Conservation (phyloP, 345 rosid genomes). For the Durio zibethinus region DNA sequence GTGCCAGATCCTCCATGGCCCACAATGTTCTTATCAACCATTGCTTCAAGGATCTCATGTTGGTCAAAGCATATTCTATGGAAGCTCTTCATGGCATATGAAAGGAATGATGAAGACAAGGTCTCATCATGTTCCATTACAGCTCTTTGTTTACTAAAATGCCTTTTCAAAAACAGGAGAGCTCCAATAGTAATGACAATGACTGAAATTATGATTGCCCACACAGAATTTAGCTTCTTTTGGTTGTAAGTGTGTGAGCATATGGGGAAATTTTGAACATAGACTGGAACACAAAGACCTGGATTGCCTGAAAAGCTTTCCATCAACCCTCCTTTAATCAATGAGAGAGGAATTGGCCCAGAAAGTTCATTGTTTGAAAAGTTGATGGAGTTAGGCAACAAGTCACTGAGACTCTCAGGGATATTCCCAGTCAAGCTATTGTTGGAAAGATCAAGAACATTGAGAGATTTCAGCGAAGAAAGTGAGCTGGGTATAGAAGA, state of each 20-base stretch:
- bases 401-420: slow-evolving; percentile 56
- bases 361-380: slow-evolving; percentile 77
- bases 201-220: slow-evolving; percentile 60
- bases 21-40: slow-evolving; percentile 76
- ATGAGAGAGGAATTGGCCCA: slow-evolving; percentile 72
- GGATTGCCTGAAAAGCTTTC: slow-evolving; percentile 89
- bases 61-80: slow-evolving; percentile 71
- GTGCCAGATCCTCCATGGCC: slow-evolving; percentile 91
- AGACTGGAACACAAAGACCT: slow-evolving; percentile 65
- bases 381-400: slow-evolving; percentile 74
- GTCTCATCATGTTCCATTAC: slow-evolving; percentile 56
- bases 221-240: slow-evolving; percentile 53
- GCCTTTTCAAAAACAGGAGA: slow-evolving; percentile 55
- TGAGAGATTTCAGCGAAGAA: slow-evolving; percentile 64
- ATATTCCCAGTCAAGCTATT: slow-evolving; percentile 67
- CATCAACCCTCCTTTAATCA: slow-evolving; percentile 59
- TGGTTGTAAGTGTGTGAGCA: slow-evolving; percentile 46
- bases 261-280: slow-evolving; percentile 45
- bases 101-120: slow-evolving; percentile 54
- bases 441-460: slow-evolving; percentile 82
- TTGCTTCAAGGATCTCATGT: slow-evolving; percentile 62
- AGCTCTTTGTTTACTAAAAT: slow-evolving; percentile 43
- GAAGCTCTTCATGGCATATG: slow-evolving; percentile 77
- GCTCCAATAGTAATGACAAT: slow-evolving; percentile 50
- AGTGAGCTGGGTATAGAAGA: slow-evolving; percentile 71